phyloP scores from a whole-genome alignment of 129 eudicot genomes.

The Arctium minus region DNA sequence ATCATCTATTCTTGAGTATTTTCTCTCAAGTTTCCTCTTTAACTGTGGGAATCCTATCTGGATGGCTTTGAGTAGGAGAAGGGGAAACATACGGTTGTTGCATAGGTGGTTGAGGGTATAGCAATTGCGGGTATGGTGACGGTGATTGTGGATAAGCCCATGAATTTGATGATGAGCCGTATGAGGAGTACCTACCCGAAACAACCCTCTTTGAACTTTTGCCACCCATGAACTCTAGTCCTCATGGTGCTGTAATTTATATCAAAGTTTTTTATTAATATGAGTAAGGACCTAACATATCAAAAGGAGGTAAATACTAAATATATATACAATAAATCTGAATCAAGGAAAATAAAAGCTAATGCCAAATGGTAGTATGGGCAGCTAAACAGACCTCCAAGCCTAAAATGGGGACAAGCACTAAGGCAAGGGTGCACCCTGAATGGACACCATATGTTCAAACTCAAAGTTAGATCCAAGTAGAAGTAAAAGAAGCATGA shows the following conservation, averaged over 20 bases:
- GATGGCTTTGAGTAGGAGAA: conserved; percentile 42
- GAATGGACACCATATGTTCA: too few species aligned
- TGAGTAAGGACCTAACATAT: not conserved
- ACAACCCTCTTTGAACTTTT: conserved; percentile 60
- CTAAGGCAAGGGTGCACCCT: too few species aligned
- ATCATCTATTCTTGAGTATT: conserved; percentile 74
- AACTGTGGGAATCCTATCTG: conserved; percentile 38
- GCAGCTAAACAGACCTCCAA: too few species aligned
- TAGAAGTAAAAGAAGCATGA: too few species aligned
- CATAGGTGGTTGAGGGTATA: conserved; percentile 40
- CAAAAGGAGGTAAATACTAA: not conserved
- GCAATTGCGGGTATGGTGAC: not conserved
- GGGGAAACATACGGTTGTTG: conserved; percentile 49
- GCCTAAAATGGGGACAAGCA: too few species aligned
- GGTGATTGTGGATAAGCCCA: conserved; percentile 45
- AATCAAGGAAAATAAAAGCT: too few species aligned
- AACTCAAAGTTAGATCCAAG: too few species aligned
- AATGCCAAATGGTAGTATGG: too few species aligned
- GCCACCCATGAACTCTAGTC: conserved; percentile 56
- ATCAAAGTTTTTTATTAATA: not conserved
- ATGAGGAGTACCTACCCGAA: conserved; percentile 57
- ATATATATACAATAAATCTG: too few species aligned
- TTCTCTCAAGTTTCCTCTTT: conserved; percentile 57
- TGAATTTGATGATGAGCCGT: conserved; percentile 53
- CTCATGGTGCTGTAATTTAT: conserved; percentile 18